phyloP scores from a whole-genome alignment of 306 rosid genomes.

The Citrullus mucosospermus region DNA sequence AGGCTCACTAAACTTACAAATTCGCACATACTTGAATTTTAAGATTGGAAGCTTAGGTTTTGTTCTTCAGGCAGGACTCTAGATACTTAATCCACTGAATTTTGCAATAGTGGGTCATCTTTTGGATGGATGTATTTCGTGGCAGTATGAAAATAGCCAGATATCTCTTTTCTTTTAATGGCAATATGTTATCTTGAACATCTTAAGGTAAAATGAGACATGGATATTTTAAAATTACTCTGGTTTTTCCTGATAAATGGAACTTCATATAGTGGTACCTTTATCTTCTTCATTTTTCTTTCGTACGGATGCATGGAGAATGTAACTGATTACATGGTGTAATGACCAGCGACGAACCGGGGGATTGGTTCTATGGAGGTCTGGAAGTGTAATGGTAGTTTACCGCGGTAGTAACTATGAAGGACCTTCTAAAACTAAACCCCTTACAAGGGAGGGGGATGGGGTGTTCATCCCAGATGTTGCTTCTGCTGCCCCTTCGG shows the following conservation, averaged over 20 bases:
- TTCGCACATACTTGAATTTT: not conserved
- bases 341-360: slow-evolving; percentile 76
- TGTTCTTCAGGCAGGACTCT: not conserved
- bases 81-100: not conserved
- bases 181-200: not conserved
- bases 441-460: slow-evolving; percentile 33
- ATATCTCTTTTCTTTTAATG: not conserved
- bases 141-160: not conserved
- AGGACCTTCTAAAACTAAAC: slow-evolving; percentile 35
- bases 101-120: not conserved
- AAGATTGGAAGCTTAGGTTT: not conserved
- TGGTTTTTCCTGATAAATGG: not conserved
- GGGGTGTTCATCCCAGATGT: slow-evolving; percentile 59
- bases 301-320: not conserved
- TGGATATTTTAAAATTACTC: not conserved
- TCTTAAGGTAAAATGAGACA: not conserved
- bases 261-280: not conserved
- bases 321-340: slow-evolving; percentile 41
- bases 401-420: slow-evolving; percentile 72
- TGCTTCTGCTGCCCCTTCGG: slow-evolving; percentile 26
- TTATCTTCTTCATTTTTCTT: not conserved
- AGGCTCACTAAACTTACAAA: not conserved
- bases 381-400: slow-evolving; percentile 90
- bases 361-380: slow-evolving; percentile 77
- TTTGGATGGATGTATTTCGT: not conserved